Base-by-base conservation (phyloP, 208 protist genomes). In the Leishmania tropica region DNA sequence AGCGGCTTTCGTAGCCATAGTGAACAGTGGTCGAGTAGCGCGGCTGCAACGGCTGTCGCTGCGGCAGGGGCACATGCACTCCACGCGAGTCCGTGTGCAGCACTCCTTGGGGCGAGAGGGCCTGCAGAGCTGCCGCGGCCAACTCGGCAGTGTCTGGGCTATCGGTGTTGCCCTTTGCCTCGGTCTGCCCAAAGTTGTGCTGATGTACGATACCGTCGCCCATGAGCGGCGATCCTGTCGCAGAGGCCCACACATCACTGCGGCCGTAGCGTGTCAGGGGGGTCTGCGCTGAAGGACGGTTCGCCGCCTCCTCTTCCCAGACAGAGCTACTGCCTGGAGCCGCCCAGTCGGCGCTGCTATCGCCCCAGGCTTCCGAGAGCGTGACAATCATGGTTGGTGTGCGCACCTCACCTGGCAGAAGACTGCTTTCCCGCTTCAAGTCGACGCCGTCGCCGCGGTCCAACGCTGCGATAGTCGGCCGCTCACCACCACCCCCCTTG, bases 361-460 rank as follows among this genome's bases (percentile, higher is more conserved):
- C 81, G n/a, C 81, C 81, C 81, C 81, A 85, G 35, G 81, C 81
- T 0, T 85, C 81, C 11, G 76, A 78, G 51, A 88, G 65, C 21
- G 76, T 75, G 31, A 91, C 76, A 1, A 90, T 71, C 78, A 83
- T 81, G 0, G 85, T 86, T 6, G 91, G 91, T 3, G 91, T 94
- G 80, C 88, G 87, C 64, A 94, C 84, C 84, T 90, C 82, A 28
- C 91, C 89, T 3, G 91, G 91, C 53, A 92, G 84, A 1, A 94
- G 84, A 67, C 91, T 94, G 67, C 71, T 88, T 71, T 89, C 67
- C 1, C 88, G 80, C 40, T 72, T 45, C 21, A 88, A 42, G 28
- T 80, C 24, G 45, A 56, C 72, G 58, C 42, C n/a, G 2, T 85
- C 81, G 24, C 78, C 76, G 10, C 42, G 24, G 78, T 72, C 58